A percentile compares a stretch with the other conserved stretches of the same genome.
phyloP scores from a whole-genome alignment of 371 early-diverging fungal genomes.

The Haplosporangium sp. region DNA sequence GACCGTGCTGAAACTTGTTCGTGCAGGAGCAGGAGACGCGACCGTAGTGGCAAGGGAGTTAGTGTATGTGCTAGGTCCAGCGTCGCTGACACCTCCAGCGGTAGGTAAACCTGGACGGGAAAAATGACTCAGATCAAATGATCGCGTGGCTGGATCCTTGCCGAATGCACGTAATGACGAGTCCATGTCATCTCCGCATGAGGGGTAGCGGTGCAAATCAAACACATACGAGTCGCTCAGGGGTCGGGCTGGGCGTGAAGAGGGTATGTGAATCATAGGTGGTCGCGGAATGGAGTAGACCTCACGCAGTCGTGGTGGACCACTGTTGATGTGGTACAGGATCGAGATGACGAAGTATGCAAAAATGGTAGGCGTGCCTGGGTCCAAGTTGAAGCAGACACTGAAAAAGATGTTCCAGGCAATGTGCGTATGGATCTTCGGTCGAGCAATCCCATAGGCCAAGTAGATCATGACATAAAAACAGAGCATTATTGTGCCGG shows the following conservation, averaged over 20 bases:
- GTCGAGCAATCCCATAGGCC: constrained; percentile 42
- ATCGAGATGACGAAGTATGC: constrained; percentile 52
- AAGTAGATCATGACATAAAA: constrained; percentile 45
- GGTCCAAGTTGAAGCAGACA: constrained; percentile 48
- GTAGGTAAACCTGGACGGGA: constrained; percentile 1
- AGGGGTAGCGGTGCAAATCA: constrained; percentile 21
- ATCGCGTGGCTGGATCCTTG: constrained; percentile 1
- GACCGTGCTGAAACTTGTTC: background rate
- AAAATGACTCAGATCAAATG: constrained; percentile 13
- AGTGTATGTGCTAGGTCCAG: background rate
- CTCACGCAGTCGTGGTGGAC: constrained; percentile 23
- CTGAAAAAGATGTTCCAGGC: constrained; percentile 50
- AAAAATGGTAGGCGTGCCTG: constrained; percentile 51
- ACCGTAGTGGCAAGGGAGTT: background rate
- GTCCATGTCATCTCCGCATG: constrained; percentile 1
- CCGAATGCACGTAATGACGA: constrained; percentile 6
- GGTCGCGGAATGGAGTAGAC: constrained; percentile 29
- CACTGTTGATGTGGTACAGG: constrained; percentile 32
- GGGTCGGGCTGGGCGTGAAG: constrained; percentile 24
- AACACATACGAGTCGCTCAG: constrained; percentile 39
- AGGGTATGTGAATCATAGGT: constrained; percentile 22
- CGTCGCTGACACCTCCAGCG: background rate
- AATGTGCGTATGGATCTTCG: constrained; percentile 41
- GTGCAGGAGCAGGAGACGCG: background rate
- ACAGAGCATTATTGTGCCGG: constrained; percentile 40